Percentiles rank a stretch among this genome's conserved stretches.
Evolutionary conservation across 2,329 filamentous ascomycete species (phyloP).

Genomic region (Colletotrichum filicis): DNA sequence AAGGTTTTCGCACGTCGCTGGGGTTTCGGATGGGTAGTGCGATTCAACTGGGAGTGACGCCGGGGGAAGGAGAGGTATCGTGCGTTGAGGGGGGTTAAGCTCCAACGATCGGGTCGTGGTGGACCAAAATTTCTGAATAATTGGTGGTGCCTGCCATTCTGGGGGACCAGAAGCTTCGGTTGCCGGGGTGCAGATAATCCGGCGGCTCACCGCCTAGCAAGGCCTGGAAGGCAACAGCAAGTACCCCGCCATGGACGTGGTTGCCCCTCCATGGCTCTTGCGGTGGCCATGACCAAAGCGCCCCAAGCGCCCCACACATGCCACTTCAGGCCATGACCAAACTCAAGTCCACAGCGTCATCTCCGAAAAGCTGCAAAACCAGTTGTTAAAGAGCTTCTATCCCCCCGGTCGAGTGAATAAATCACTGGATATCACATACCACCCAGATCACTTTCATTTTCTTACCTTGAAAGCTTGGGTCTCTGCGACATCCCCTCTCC

Average conservation of each 20-base stretch:
- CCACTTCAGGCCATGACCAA: slow-evolving; percentile 29
- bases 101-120: slow-evolving; percentile 33
- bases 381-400: neutral
- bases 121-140: slow-evolving; percentile 40
- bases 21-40: slow-evolving; percentile 11
- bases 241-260: slow-evolving; percentile 32
- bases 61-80: slow-evolving; percentile 30
- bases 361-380: slow-evolving; percentile 10
- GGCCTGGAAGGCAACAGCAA: slow-evolving; percentile 19
- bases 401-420: neutral
- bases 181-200: slow-evolving; percentile 31
- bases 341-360: slow-evolving; percentile 27
- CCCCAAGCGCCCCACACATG: slow-evolving; percentile 26
- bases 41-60: slow-evolving; percentile 26
- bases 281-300: slow-evolving; percentile 4
- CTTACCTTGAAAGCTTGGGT: neutral
- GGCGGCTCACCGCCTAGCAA: slow-evolving; percentile 29
- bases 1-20: slow-evolving; percentile 32
- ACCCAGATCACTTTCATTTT: neutral
- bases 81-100: slow-evolving; percentile 35
- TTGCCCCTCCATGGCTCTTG: slow-evolving; percentile 31
- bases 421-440: neutral
- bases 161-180: slow-evolving; percentile 35
- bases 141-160: slow-evolving; percentile 36
- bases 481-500: neutral